These are phyloP conservation scores for Podospora didyma DNA, from an alignment of 495 filamentous ascomycete species.

Conservation along the genomic window DNA sequence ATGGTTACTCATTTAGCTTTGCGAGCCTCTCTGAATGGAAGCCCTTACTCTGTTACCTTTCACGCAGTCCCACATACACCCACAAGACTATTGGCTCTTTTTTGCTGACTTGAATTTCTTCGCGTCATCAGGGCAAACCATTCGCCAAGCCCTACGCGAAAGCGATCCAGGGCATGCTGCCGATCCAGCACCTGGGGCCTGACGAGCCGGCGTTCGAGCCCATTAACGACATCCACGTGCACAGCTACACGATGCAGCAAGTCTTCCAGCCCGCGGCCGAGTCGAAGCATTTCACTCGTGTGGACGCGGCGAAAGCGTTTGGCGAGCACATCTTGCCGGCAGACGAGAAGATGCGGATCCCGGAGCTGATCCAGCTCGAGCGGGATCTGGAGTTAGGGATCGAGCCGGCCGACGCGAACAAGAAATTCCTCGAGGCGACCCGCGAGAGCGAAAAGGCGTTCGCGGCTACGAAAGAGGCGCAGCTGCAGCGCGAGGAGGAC, in stretches of 20 bases:
- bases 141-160: conserved; percentile 71
- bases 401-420: conserved; percentile 31
- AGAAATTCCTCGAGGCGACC: conserved; percentile 21
- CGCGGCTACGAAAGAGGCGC: conserved; percentile 38
- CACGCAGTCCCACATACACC: not conserved
- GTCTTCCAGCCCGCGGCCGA: conserved; percentile 89
- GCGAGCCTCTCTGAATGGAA: conserved; percentile 43
- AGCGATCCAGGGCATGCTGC: conserved; percentile 79
- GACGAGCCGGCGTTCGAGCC: conserved; percentile 59
- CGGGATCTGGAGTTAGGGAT: conserved; percentile 31
- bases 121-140: conserved; percentile 59
- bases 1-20: conserved; percentile 66
- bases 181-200: conserved; percentile 33
- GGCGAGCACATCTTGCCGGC: conserved; percentile 66
- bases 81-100: not conserved
- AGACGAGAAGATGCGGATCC: conserved; percentile 84
- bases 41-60: conserved; percentile 9
- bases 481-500: conserved; percentile 35
- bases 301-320: conserved; percentile 85
- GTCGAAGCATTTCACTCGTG: conserved; percentile 83
- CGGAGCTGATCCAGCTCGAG: conserved; percentile 69
- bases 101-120: not conserved
- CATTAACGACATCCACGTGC: conserved; percentile 87
- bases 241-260: conserved; percentile 73
- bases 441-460: conserved; percentile 30